A percentile compares a stretch with the other conserved stretches of the same genome.
phyloP scores from a whole-genome alignment of 1,284 basidiomycete species.

The Cutaneotrichosporon dermatis region DNA sequence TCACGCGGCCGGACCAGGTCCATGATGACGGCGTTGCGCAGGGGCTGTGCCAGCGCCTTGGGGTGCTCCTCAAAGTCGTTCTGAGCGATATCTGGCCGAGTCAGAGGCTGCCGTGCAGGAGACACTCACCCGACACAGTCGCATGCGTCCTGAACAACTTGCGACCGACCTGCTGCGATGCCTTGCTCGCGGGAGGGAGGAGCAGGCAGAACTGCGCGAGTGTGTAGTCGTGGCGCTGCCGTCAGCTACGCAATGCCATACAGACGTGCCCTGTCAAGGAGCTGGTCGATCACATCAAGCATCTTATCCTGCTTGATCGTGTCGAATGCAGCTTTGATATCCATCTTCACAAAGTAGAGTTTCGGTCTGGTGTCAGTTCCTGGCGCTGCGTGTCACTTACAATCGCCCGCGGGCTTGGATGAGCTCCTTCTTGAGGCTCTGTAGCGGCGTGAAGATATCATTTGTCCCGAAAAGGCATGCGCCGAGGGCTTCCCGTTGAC shows the following conservation, averaged over 20 bases:
- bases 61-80: constrained; percentile 28
- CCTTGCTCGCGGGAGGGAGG: constrained; percentile 38
- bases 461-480: constrained; percentile 77
- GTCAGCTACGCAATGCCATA: neutral
- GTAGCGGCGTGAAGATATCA: constrained; percentile 71
- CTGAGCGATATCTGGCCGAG: neutral
- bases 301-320: constrained; percentile 87
- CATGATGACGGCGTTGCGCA: constrained; percentile 76
- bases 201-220: constrained; percentile 37
- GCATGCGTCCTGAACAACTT: constrained; percentile 38
- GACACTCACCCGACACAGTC: constrained; percentile 16
- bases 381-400: constrained; percentile 50
- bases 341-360: constrained; percentile 92
- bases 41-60: constrained; percentile 59
- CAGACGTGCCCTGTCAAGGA: constrained; percentile 66
- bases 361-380: constrained; percentile 58
- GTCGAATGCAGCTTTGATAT: constrained; percentile 94
- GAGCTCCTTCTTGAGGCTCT: constrained; percentile 62
- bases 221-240: constrained; percentile 35
- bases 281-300: constrained; percentile 65
- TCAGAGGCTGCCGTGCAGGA: too few relatives aligned
- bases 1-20: constrained; percentile 58
- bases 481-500: constrained; percentile 63
- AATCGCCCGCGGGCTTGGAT: constrained; percentile 53
- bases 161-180: constrained; percentile 28